Conservation (phyloP, 768 basidiomycete genomes). For the Xerocomellus chrysenteron region DNA sequence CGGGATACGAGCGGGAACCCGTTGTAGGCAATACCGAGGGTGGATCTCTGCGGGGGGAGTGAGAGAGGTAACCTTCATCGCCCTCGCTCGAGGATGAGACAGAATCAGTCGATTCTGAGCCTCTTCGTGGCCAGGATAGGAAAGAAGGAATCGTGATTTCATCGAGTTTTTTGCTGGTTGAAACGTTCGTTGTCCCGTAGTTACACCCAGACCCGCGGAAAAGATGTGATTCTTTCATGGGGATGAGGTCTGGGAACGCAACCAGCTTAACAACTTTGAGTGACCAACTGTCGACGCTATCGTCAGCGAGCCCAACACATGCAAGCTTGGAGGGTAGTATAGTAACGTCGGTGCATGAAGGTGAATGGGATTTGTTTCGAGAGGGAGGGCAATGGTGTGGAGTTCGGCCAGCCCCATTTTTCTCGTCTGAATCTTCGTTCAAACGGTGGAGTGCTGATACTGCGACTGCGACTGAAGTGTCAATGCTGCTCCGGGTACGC, state of each 20-base stretch:
- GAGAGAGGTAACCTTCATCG: conserved; percentile 56
- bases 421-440: conserved; percentile 4
- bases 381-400: conserved; percentile 15
- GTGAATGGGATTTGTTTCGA: conserved; percentile 50
- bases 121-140: conserved; percentile 21
- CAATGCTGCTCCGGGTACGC: conserved; percentile 42
- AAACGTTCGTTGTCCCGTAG: conserved; percentile 1
- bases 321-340: conserved; percentile 70
- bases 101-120: conserved; percentile 26
- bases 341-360: conserved; percentile 56
- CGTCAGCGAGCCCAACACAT: conserved; percentile 73
- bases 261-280: conserved; percentile 77
- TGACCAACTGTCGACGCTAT: conserved; percentile 67
- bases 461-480: conserved; percentile 24
- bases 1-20: conserved; percentile 44
- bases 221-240: conserved; percentile 21
- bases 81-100: conserved; percentile 37
- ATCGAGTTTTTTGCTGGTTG: conserved; percentile 7
- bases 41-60: conserved; percentile 47
- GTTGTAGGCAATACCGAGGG: conserved; percentile 34
- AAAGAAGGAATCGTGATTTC: conserved; percentile 21
- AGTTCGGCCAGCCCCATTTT: not conserved
- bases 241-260: conserved; percentile 71
- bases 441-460: conserved; percentile 8
- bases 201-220: conserved; percentile 2